phyloP scores from a whole-genome alignment of 805 yeast species.

The Zygosaccharomyces lentus region DNA sequence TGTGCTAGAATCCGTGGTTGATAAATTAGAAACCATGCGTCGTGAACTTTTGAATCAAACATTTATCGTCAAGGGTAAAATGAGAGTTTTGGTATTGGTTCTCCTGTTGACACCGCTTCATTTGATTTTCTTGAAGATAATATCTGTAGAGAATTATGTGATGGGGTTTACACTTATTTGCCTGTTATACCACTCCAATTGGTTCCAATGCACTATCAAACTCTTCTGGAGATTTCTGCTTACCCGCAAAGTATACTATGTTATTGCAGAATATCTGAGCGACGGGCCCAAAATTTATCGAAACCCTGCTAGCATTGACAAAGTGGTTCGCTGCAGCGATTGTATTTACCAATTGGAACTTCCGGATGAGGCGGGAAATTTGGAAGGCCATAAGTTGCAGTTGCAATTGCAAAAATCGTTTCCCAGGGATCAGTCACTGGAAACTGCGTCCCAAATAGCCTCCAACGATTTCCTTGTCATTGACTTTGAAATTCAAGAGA shows the following conservation, averaged over 20 bases:
- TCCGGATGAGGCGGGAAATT: constrained; percentile 13
- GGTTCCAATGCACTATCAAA: constrained; percentile 29
- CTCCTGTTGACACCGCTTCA: constrained; percentile 23
- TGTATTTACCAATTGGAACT: constrained; percentile 8
- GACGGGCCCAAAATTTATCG: neutral
- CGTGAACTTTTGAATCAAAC: constrained; percentile 13
- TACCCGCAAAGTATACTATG: constrained; percentile 19
- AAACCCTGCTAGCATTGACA: neutral
- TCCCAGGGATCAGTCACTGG: constrained; percentile 11
- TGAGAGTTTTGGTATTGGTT: constrained; percentile 3
- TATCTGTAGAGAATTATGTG: constrained; percentile 16
- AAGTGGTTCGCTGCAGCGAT: neutral
- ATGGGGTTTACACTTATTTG: constrained; percentile 8
- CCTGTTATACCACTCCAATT: constrained; percentile 24
- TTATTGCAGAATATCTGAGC: neutral
- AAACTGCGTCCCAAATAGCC: neutral
- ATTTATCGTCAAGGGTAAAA: neutral
- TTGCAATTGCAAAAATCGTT: constrained; percentile 16
- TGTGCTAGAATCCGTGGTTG: constrained; percentile 23
- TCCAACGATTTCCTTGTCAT: constrained; percentile 15
- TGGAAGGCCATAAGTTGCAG: constrained; percentile 13
- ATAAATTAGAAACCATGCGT: constrained; percentile 24
- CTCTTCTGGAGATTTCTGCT: constrained; percentile 27
- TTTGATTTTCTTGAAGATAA: constrained; percentile 12
- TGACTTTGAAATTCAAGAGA: constrained; percentile 27